Conservation (phyloP, 2,329 filamentous ascomycete species). For the Juglanconis sp. region DNA sequence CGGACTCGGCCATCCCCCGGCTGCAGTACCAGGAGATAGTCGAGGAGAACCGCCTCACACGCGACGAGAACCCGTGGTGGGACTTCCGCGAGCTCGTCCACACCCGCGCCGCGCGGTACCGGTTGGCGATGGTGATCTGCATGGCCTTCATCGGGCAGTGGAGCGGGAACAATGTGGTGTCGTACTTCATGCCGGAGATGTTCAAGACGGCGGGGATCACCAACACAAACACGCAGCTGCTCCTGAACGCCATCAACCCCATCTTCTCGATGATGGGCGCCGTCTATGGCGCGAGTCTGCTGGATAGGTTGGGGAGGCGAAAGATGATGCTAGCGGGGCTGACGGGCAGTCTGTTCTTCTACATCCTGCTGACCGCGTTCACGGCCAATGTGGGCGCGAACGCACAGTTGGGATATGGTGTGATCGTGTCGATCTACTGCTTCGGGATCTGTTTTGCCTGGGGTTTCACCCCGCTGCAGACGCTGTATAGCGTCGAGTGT, state of each 20-base stretch:
- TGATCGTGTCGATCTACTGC: conserved; percentile 32
- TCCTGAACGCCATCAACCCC: conserved; percentile 51
- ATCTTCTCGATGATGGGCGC: conserved; percentile 48
- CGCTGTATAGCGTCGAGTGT: conserved; percentile 42
- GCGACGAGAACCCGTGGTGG: conserved; percentile 43
- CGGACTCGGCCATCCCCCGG: conserved; percentile 35
- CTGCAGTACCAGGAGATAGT: conserved; percentile 40
- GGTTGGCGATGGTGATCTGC: conserved; percentile 37
- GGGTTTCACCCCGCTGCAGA: conserved; percentile 46
- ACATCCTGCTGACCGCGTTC: conserved; percentile 45
- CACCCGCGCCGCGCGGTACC: conserved; percentile 34
- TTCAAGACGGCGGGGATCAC: conserved; percentile 49
- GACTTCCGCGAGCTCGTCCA: conserved; percentile 43
- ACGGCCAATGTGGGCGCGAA: conserved; percentile 32
- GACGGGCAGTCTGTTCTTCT: conserved; percentile 12
- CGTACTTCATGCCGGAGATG: conserved; percentile 49
- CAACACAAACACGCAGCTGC: conserved; percentile 36
- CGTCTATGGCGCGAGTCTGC: conserved; percentile 45
- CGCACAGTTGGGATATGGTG: conserved; percentile 21
- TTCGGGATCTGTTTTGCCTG: conserved; percentile 52
- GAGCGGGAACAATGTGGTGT: conserved; percentile 37
- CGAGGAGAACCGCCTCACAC: conserved; percentile 36
- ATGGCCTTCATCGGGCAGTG: conserved; percentile 44
- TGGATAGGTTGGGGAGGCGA: conserved; percentile 50
- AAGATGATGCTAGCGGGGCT: conserved; percentile 31